Evolutionary conservation across 164 flowering plant genomes (phyloP).

Genomic region (Warburgia ugandensis): DNA sequence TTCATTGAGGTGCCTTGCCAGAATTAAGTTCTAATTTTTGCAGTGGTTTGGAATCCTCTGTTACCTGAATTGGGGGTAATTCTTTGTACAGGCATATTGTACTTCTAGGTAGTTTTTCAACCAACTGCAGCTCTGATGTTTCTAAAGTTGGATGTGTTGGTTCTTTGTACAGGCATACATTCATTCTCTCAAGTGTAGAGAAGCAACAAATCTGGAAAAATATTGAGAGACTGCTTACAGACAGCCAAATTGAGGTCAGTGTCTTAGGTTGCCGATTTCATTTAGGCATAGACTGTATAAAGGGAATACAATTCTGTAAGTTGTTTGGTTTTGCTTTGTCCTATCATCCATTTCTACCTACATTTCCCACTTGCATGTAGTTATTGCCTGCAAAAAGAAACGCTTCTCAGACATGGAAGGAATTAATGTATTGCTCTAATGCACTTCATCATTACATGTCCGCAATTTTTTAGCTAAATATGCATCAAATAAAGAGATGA

Average conservation of each 20-base stretch:
- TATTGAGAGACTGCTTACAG: slow-evolving; percentile 70
- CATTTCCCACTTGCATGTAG: neutral
- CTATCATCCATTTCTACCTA: neutral
- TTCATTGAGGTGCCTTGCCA: too few relatives aligned
- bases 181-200: slow-evolving; percentile 49
- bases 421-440: neutral
- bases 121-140: neutral
- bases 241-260: slow-evolving; percentile 90
- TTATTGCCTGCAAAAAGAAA: neutral
- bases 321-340: neutral
- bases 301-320: neutral
- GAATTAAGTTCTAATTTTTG: too few relatives aligned
- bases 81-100: too few relatives aligned
- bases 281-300: neutral
- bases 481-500: too few relatives aligned
- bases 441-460: too few relatives aligned
- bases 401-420: neutral
- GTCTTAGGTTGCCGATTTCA: too few relatives aligned
- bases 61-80: too few relatives aligned
- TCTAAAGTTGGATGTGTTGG: neutral
- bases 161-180: slow-evolving; percentile 58
- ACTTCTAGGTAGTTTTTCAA: too few relatives aligned
- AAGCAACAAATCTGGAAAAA: slow-evolving; percentile 79
- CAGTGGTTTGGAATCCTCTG: too few relatives aligned
- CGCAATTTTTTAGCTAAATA: too few relatives aligned